Base-by-base conservation (phyloP, 202 grass and related monocot species). In the Cymbopogon flexuosus region DNA sequence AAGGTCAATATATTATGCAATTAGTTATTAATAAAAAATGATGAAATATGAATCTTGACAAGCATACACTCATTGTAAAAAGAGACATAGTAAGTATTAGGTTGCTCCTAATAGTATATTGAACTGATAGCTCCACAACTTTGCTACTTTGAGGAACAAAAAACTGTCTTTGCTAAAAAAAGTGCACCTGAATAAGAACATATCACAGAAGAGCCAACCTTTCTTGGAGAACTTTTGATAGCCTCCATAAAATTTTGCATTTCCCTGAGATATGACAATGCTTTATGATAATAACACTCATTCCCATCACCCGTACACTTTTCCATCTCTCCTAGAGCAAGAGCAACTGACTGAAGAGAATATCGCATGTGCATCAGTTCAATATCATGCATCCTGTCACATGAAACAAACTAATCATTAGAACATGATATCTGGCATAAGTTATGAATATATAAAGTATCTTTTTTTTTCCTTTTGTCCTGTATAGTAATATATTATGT, bases 311-410 rank as follows among this genome's bases (percentile, higher is more conserved):
- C 62, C 73, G 75, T 29, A 77, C 81, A 81, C 77, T 78, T 89
- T 76, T 90, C 94, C 86, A 97, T 94, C 77, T 83, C 86, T 81
- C 89, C 90, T 62, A 97, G 67, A 90, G 94, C 85, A 86, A 97
- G 89, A 4, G 72, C 84, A 79, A 84, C 83, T 64, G 90, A 97
- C 69, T 97, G 91, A 79, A 97, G 89, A 84, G 84, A 88, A 92
- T 92, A 97, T 47, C 85, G 62, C 94, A 97, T 97, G 80, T 92
- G 91, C 88, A 97, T 77, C 62, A 97, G 89, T 83, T 94, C 94
- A 30, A 97, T 85, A 73, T 97, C 94, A 85, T 85, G 89, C 86
- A 90, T 86, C 90, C 94, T 97, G 85, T 71, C 62, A 91, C 68
- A 71, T 78, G 66, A 82, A 66, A 74, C 73, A 83, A 64, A 86